phyloP scores from a whole-genome alignment of 768 basidiomycete genomes.

The Xanthoconium stramineum region DNA sequence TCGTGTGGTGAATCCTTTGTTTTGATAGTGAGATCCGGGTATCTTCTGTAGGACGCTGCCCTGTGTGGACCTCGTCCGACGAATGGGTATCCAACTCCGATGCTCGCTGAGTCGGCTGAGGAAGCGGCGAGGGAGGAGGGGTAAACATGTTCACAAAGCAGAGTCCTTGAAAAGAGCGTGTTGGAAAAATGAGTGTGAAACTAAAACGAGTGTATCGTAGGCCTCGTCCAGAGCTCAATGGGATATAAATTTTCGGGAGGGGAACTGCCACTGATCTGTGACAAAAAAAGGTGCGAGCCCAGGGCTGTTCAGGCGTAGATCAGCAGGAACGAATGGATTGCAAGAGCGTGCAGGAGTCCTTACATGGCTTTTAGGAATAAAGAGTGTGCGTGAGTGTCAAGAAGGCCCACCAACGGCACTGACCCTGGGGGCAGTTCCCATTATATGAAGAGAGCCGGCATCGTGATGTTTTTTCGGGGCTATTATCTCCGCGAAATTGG shows the following conservation, averaged over 20 bases:
- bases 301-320: conserved; percentile 2
- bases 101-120: conserved; percentile 13
- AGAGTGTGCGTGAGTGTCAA: background rate
- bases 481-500: conserved; percentile 27
- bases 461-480: conserved; percentile 1
- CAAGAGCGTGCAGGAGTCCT: background rate
- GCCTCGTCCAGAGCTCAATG: conserved; percentile 1
- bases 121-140: conserved; percentile 41
- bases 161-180: conserved; percentile 23
- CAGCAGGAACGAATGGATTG: background rate
- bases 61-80: conserved; percentile 4
- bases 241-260: background rate
- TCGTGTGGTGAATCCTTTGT: conserved; percentile 37
- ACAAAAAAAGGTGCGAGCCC: conserved; percentile 2
- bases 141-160: conserved; percentile 35
- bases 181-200: conserved; percentile 28
- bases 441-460: conserved; percentile 6
- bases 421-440: conserved; percentile 2
- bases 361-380: conserved; percentile 10
- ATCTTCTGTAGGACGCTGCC: background rate
- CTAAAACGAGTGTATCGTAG: conserved; percentile 12
- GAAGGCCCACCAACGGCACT: background rate
- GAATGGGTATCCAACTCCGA: background rate
- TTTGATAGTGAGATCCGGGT: conserved; percentile 18
- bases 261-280: background rate